phyloP scores from a whole-genome alignment of 371 early-diverging fungal species.

The Apophysomyces sp. region DNA sequence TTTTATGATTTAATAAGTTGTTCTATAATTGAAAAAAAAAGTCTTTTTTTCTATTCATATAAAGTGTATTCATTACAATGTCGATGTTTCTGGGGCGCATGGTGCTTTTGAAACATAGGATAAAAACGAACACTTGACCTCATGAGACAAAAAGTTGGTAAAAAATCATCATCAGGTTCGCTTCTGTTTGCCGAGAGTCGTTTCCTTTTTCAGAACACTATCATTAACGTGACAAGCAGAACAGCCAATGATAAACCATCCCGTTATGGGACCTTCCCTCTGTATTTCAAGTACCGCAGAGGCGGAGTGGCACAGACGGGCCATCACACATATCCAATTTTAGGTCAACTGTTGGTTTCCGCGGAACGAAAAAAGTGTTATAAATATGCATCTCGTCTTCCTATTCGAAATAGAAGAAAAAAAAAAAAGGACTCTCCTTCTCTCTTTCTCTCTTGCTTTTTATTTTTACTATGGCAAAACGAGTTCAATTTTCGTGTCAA shows the following conservation, averaged over 20 bases:
- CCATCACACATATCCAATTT: not conserved
- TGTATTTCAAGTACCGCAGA: not conserved
- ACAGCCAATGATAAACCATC: not conserved
- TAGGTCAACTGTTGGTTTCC: not conserved
- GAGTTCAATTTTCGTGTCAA: constrained; percentile 1
- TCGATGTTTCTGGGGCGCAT: too few species aligned
- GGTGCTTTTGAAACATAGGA: too few species aligned
- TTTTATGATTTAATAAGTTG: too few species aligned
- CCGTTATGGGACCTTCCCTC: not conserved
- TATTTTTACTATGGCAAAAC: not conserved
- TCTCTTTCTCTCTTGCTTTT: not conserved
- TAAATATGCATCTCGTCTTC: constrained; percentile 1
- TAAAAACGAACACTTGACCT: not conserved
- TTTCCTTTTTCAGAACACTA: not conserved
- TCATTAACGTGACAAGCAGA: not conserved
- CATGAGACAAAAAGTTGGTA: not conserved
- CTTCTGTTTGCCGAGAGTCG: not conserved
- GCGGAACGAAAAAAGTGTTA: not conserved
- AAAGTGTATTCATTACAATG: too few species aligned
- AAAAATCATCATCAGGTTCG: not conserved
- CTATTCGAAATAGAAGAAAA: not conserved
- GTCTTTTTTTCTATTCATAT: too few species aligned
- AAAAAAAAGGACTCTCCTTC: not conserved
- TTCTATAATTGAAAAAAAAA: too few species aligned
- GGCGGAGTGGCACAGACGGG: not conserved